Conservation (phyloP, 805 yeast genomes). For the Suhomyces faveliae region DNA sequence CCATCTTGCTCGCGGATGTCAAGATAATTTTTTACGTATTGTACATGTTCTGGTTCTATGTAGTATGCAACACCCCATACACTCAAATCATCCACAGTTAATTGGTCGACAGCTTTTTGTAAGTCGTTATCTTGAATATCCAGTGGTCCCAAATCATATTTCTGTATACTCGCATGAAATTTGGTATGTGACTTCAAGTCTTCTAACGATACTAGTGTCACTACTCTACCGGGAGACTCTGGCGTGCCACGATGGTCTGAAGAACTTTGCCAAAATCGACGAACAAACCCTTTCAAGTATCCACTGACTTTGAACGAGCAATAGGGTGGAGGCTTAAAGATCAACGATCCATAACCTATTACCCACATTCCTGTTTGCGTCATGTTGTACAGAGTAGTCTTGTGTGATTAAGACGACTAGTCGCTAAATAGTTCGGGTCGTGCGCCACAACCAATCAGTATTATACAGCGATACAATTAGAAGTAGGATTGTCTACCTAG, state of each 20-base stretch:
- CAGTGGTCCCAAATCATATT: conserved; percentile 25
- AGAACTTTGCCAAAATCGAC: conserved; percentile 91
- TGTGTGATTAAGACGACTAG: background rate
- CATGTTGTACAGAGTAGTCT: background rate
- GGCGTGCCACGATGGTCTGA: conserved; percentile 90
- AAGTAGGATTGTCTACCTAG: background rate
- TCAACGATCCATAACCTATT: conserved; percentile 85
- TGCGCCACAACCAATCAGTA: conserved; percentile 2
- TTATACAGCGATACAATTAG: background rate
- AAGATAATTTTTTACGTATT: conserved; percentile 62
- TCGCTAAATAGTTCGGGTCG: background rate
- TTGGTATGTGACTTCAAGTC: conserved; percentile 44
- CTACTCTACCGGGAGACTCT: conserved; percentile 85
- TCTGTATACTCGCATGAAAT: conserved; percentile 44
- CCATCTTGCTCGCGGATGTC: conserved; percentile 90
- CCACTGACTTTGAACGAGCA: conserved; percentile 66
- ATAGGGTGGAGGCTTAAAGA: conserved; percentile 87
- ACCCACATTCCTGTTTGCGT: conserved; percentile 59
- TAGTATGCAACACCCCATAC: conserved; percentile 86
- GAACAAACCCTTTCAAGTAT: conserved; percentile 66
- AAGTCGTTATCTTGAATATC: conserved; percentile 14
- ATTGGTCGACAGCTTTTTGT: conserved; percentile 11
- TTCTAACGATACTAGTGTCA: conserved; percentile 65
- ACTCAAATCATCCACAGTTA: conserved; percentile 44
- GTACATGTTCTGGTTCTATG: conserved; percentile 62